Evolutionary conservation across 345 rosid species (phyloP), one percentile per base, ranked within the genome.

Genomic region (Sonneratia caseolaris): DNA sequence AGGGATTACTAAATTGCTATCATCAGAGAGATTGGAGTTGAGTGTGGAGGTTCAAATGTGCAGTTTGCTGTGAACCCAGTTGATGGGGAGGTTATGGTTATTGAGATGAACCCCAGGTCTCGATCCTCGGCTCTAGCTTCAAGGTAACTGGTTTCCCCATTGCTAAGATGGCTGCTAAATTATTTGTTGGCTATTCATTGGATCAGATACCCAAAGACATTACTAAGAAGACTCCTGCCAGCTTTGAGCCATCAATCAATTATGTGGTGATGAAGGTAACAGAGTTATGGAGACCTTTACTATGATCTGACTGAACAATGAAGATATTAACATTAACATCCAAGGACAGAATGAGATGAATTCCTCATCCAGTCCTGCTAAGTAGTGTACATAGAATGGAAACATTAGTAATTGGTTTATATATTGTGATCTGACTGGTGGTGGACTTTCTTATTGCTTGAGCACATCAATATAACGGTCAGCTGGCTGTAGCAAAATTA

Each of bases 141-240:
- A 95, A 95, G 73, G 97, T 97, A 70, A 95, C 99, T 0, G 99
- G 99, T 15, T 95, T 95, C 77, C 99, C 99, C 69, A 95, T 95
- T 57, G 99, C 98, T 1, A 92, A 95, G 83, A 95, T 95, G 96
- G 99, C 99, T 40, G 99, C 98, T 48, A 95, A 89, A 85, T 82
- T 95, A 84, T 92, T 98, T 0, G 85, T 95, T 66, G 98, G 99
- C 37, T 95, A 95, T 79, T 72, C 99, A 0, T 77, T 95, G 82
- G 99, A 92, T 76, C 98, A 92, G 81, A 95, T 92, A 86, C 98
- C 99, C 2, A 95, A 92, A 82, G 99, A 95, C 81, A 95, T 95
- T 73, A 95, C 97, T 0, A 95, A 84, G 88, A 95, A 95, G 86
- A 95, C 99, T 5, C 99, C 99, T 0, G 97, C 99, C 59, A 92